phyloP scores from a whole-genome alignment of 108 stramenopile genomes.

The Craspedostauros australis region DNA sequence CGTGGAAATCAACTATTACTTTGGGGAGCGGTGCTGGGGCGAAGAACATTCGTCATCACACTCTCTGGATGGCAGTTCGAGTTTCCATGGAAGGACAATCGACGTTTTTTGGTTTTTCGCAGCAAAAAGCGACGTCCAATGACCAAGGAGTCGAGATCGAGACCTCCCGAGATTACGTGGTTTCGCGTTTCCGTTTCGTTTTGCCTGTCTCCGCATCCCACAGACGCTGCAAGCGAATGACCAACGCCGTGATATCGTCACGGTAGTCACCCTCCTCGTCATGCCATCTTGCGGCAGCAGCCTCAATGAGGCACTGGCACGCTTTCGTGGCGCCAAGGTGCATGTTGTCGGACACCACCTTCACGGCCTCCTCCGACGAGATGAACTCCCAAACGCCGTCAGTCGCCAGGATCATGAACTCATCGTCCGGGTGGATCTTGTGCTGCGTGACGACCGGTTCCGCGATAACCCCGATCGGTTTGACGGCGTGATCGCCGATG shows the following conservation, averaged over 20 bases:
- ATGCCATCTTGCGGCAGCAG: conserved; percentile 85
- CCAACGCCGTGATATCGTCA: conserved; percentile 94
- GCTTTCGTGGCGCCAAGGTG: conserved; percentile 59
- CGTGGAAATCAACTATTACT: too few relatives aligned
- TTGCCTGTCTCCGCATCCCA: conserved; percentile 19
- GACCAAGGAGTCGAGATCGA: too few relatives aligned
- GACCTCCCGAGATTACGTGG: too few relatives aligned
- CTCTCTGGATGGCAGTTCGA: too few relatives aligned
- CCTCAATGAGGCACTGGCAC: conserved; percentile 82
- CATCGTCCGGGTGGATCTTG: conserved; percentile 46
- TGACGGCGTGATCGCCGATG: conserved; percentile 94
- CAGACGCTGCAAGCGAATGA: conserved; percentile 61
- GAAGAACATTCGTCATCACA: too few relatives aligned
- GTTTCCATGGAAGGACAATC: too few relatives aligned
- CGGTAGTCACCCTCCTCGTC: conserved; percentile 95
- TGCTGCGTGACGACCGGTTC: conserved; percentile 82
- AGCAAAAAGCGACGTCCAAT: too few relatives aligned
- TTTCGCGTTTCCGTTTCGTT: too few relatives aligned
- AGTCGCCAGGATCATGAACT: conserved; percentile 84
- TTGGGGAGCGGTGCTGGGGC: too few relatives aligned
- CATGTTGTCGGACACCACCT: conserved; percentile 54
- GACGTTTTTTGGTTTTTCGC: too few relatives aligned
- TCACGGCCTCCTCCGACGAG: conserved; percentile 60
- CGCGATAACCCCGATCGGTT: conserved; percentile 85
- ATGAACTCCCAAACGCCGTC: conserved; percentile 99